Percentiles rank a stretch among this genome's conserved stretches.
phyloP scores from a whole-genome alignment of 140 eudicot species.

The Stevia rebaudiana region DNA sequence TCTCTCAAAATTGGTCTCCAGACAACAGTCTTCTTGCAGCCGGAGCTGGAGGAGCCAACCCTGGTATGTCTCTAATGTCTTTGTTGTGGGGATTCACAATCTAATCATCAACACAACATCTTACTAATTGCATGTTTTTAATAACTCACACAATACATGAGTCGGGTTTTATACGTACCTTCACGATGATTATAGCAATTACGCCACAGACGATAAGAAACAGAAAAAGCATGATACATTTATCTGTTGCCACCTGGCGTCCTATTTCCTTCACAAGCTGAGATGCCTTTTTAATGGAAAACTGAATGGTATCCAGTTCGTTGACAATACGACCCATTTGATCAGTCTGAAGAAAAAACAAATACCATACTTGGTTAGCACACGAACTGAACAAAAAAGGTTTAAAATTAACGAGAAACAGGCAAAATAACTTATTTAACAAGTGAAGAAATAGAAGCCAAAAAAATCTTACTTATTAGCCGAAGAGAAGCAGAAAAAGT shows the following conservation, averaged over 20 bases:
- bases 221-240: constrained; percentile 93
- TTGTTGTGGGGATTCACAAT: constrained; percentile 73
- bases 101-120: constrained; percentile 21
- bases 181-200: constrained; percentile 77
- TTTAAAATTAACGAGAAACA: too few species aligned
- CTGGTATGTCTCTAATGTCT: constrained; percentile 65
- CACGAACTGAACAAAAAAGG: too few species aligned
- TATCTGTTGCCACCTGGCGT: constrained; percentile 98
- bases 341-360: constrained; percentile 60
- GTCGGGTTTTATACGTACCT: constrained; percentile 39
- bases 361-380: too few species aligned
- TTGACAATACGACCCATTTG: constrained; percentile 97
- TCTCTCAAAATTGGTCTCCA: constrained; percentile 28
- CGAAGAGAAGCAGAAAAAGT: too few species aligned
- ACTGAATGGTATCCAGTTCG: constrained; percentile 91
- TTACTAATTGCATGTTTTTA: background rate
- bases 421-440: too few species aligned
- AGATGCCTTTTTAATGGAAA: constrained; percentile 90
- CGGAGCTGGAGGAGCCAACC: constrained; percentile 83
- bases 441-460: too few species aligned
- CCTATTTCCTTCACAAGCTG: constrained; percentile 99
- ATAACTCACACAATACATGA: background rate
- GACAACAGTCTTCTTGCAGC: constrained; percentile 54
- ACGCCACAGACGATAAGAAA: constrained; percentile 85
- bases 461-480: too few species aligned